Conservation (phyloP, 2,329 filamentous ascomycete species). For the Trichophyton mentagrophytes region DNA sequence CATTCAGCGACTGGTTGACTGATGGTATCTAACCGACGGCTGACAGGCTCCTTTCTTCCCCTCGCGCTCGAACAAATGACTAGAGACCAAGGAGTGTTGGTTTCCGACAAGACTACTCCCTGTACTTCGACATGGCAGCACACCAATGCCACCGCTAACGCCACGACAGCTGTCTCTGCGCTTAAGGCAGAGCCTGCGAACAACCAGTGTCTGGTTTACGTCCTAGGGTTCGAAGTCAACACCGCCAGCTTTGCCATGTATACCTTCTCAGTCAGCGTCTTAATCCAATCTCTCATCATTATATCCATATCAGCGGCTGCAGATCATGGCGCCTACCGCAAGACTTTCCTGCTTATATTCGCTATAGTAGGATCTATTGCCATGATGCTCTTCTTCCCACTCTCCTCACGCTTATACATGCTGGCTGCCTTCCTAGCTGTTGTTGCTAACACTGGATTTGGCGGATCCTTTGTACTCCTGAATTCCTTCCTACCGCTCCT, state of each 20-base stretch:
- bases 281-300: slow-evolving; percentile 78
- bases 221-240: slow-evolving; percentile 78
- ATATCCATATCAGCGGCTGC: slow-evolving; percentile 94
- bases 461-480: slow-evolving; percentile 84
- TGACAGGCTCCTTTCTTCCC: slow-evolving; percentile 80
- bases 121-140: slow-evolving; percentile 54
- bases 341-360: slow-evolving; percentile 74
- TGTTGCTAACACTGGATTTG: slow-evolving; percentile 84
- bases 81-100: slow-evolving; percentile 76
- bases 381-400: slow-evolving; percentile 78
- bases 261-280: slow-evolving; percentile 84
- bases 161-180: slow-evolving; percentile 12
- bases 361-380: slow-evolving; percentile 66
- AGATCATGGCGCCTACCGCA: slow-evolving; percentile 85
- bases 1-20: no score
- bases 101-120: slow-evolving; percentile 61
- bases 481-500: slow-evolving; percentile 91
- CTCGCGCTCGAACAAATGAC: slow-evolving; percentile 90
- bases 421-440: slow-evolving; percentile 75
- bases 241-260: slow-evolving; percentile 42
- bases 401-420: slow-evolving; percentile 63
- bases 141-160: slow-evolving; percentile 9
- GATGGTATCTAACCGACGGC: no score
- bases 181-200: slow-evolving; percentile 19
- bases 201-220: slow-evolving; percentile 66